A percentile compares a stretch with the other conserved stretches of the same genome.
Conservation (phyloP, 2,329 filamentous ascomycete species). For the Nothophoma quercina region DNA sequence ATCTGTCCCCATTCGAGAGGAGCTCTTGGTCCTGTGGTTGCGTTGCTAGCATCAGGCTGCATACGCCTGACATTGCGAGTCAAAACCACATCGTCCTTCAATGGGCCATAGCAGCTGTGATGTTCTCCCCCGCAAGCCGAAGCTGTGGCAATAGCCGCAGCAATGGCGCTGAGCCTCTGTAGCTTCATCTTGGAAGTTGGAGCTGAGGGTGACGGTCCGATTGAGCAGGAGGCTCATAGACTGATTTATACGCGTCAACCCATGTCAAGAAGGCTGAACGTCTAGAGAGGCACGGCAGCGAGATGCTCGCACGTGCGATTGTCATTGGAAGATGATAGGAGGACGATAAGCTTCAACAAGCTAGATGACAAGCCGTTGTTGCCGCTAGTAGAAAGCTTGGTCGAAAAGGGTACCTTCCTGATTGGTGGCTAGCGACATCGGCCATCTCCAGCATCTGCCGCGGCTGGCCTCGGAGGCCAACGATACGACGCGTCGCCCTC, state of each 20-base stretch:
- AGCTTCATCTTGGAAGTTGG: conserved; percentile 21
- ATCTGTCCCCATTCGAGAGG: conserved; percentile 69
- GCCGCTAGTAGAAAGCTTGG: conserved; percentile 27
- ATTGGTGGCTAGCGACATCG: conserved; percentile 24
- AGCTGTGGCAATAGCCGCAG: conserved; percentile 13
- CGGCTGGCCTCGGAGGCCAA: background rate
- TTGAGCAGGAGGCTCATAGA: background rate
- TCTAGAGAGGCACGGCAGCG: conserved; percentile 2
- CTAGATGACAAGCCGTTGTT: conserved; percentile 19
- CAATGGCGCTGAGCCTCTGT: conserved; percentile 13
- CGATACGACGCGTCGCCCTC: background rate
- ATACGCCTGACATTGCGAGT: conserved; percentile 53
- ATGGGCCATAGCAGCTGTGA: conserved; percentile 50
- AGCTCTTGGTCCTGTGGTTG: conserved; percentile 45
- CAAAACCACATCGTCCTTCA: conserved; percentile 49
- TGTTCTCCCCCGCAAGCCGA: conserved; percentile 43
- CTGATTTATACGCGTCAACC: conserved; percentile 5
- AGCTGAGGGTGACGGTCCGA: background rate
- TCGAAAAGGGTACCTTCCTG: conserved; percentile 26
- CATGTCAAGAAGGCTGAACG: conserved; percentile 1
- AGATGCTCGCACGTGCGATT: conserved; percentile 22
- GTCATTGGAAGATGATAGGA: conserved; percentile 20
- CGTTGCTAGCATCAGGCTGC: conserved; percentile 55
- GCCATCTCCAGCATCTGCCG: conserved; percentile 1
- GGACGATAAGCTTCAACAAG: conserved; percentile 32